Evolutionary conservation across 2,329 filamentous ascomycete genomes (phyloP).

Genomic region (Pyrenophora seminiperda): DNA sequence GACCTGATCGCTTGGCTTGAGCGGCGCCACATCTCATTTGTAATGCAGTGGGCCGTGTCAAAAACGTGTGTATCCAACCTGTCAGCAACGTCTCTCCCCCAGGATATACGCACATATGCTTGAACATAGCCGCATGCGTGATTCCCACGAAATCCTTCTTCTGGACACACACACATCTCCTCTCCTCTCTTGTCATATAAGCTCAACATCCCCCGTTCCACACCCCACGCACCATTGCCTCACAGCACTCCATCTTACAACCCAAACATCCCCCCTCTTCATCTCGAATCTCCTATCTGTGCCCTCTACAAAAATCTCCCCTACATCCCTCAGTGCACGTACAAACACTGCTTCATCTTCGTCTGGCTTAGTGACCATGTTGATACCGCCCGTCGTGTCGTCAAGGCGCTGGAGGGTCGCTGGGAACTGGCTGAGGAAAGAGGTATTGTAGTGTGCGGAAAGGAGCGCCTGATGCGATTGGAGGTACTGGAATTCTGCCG

Average conservation of each 20-base stretch:
- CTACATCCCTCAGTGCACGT: slow-evolving; percentile 67
- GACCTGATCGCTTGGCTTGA: too few relatives aligned
- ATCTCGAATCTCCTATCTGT: slow-evolving; percentile 60
- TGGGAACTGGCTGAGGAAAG: slow-evolving; percentile 85
- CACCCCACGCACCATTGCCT: slow-evolving; percentile 64
- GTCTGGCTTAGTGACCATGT: slow-evolving; percentile 91
- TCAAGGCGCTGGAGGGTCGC: slow-evolving; percentile 79
- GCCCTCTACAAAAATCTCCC: slow-evolving; percentile 62
- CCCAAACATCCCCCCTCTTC: slow-evolving; percentile 61
- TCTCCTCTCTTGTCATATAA: slow-evolving; percentile 47
- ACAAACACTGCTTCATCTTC: slow-evolving; percentile 83
- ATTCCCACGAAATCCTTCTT: neutral
- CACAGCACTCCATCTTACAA: slow-evolving; percentile 61
- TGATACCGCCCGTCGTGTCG: slow-evolving; percentile 85
- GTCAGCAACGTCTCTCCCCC: neutral
- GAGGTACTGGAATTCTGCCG: slow-evolving; percentile 80
- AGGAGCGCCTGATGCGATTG: slow-evolving; percentile 83
- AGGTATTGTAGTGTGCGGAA: slow-evolving; percentile 80
- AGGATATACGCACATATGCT: too few relatives aligned
- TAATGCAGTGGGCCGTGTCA: too few relatives aligned
- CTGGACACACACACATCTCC: neutral
- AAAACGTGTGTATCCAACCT: neutral
- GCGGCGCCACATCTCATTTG: too few relatives aligned
- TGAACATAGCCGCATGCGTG: too few relatives aligned
- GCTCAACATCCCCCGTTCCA: slow-evolving; percentile 72